Evolutionary conservation across 371 early-diverging fungal species (phyloP).

Genomic region (Blastocladiella emersonii): DNA sequence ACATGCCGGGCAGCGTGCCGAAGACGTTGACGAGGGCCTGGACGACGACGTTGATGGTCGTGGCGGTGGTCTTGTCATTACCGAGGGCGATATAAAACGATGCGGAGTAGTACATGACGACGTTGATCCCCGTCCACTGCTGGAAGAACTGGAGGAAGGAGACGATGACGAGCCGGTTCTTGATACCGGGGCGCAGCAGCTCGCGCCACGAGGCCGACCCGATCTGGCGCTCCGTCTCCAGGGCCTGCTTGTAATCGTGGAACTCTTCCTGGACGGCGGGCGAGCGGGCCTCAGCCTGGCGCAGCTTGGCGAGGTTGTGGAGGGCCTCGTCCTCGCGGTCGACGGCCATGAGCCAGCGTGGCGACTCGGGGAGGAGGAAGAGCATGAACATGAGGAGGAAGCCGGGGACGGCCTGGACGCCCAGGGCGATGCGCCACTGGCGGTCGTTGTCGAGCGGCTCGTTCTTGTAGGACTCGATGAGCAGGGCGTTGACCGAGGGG

Average conservation of each 20-base stretch:
- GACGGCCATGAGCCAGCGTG: constrained; percentile 72
- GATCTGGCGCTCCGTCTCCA: constrained; percentile 47
- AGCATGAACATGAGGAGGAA: constrained; percentile 48
- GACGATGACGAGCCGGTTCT: constrained; percentile 46
- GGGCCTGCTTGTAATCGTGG: constrained; percentile 46
- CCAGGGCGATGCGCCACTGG: constrained; percentile 70
- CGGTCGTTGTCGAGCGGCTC: constrained; percentile 18
- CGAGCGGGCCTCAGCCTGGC: constrained; percentile 34
- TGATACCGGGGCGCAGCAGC: constrained; percentile 41
- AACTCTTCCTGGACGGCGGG: constrained; percentile 49
- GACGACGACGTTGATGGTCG: constrained; percentile 6
- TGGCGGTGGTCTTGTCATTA: not conserved
- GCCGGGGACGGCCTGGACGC: constrained; percentile 60
- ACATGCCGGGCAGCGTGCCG: constrained; percentile 32
- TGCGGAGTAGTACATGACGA: too few relatives aligned
- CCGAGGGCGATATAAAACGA: too few relatives aligned
- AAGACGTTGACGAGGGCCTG: constrained; percentile 22
- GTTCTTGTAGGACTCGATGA: constrained; percentile 9
- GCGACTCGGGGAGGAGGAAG: constrained; percentile 72
- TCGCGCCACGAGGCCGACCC: constrained; percentile 54
- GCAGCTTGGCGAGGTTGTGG: constrained; percentile 51
- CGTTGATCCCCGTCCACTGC: too few relatives aligned
- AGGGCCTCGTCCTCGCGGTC: constrained; percentile 50
- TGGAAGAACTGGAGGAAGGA: constrained; percentile 48
- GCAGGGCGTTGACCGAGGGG: constrained; percentile 15